Evolutionary conservation across 805 yeast species (phyloP).

Genomic region (Nakazawaea peltata): DNA sequence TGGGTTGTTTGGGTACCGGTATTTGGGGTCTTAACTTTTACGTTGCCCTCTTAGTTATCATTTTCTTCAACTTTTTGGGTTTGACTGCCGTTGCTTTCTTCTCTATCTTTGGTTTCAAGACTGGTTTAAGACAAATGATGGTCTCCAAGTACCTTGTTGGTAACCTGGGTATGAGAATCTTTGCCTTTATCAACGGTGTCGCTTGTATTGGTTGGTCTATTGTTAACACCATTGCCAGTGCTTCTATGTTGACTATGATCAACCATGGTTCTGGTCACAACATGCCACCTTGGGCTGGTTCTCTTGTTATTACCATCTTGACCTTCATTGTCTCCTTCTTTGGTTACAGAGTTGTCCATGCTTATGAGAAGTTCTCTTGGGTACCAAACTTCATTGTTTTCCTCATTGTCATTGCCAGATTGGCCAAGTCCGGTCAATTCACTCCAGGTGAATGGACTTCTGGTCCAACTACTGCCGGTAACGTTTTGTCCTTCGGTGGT

Average conservation of each 20-base stretch:
- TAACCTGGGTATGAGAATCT: conserved; percentile 63
- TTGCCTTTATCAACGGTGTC: conserved; percentile 67
- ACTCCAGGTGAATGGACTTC: conserved; percentile 40
- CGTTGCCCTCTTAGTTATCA: conserved; percentile 55
- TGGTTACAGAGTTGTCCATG: conserved; percentile 78
- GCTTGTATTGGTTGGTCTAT: conserved; percentile 97
- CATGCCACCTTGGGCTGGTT: conserved; percentile 89
- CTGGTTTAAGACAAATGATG: conserved; percentile 86
- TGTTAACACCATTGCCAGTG: conserved; percentile 83
- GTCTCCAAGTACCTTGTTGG: conserved; percentile 75
- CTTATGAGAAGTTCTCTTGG: conserved; percentile 84
- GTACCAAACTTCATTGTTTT: conserved; percentile 70
- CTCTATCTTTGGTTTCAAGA: conserved; percentile 74
- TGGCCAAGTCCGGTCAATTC: conserved; percentile 61
- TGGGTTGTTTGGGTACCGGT: conserved; percentile 63
- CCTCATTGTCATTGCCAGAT: conserved; percentile 70
- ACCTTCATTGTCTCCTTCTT: conserved; percentile 73
- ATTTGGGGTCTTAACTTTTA: conserved; percentile 66
- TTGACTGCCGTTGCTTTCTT: conserved; percentile 73
- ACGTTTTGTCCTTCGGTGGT: conserved; percentile 75
- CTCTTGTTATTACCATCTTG: conserved; percentile 58
- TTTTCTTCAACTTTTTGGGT: conserved; percentile 72
- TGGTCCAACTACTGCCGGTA: conserved; percentile 68
- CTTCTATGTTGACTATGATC: conserved; percentile 73
- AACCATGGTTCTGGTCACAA: conserved; percentile 42